Percentiles rank a stretch among this genome's conserved stretches.
Evolutionary conservation across 1,284 basidiomycete genomes (phyloP).

Genomic region (Apiotrichum mycotoxinovorans): DNA sequence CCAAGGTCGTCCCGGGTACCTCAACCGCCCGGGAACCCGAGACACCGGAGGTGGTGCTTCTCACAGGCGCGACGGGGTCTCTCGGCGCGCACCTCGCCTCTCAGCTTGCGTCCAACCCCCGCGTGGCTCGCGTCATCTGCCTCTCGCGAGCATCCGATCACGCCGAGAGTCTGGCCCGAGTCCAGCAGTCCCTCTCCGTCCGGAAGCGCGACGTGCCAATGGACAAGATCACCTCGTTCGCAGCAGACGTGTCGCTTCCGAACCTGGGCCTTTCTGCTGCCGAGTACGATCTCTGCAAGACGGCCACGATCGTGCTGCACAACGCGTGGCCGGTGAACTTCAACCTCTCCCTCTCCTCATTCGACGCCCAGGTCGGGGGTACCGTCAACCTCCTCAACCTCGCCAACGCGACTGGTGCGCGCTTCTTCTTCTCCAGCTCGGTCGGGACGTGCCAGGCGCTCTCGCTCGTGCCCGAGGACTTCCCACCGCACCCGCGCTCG

Average conservation of each 20-base stretch:
- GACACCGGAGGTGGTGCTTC: constrained; percentile 29
- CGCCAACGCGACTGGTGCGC: constrained; percentile 18
- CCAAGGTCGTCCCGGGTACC: constrained; percentile 18
- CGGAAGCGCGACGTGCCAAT: constrained; percentile 26
- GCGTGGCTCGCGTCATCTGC: constrained; percentile 55
- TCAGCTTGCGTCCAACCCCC: constrained; percentile 45
- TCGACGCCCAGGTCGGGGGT: constrained; percentile 56
- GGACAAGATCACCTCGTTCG: constrained; percentile 51
- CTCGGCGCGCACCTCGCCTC: constrained; percentile 61
- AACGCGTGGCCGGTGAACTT: constrained; percentile 50
- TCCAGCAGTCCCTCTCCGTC: constrained; percentile 34
- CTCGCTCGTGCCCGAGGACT: constrained; percentile 28
- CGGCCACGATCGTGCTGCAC: constrained; percentile 54
- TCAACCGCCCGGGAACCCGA: constrained; percentile 2
- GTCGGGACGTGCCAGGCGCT: constrained; percentile 51
- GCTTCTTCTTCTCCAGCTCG: constrained; percentile 61
- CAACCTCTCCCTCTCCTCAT: constrained; percentile 52
- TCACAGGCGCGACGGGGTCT: constrained; percentile 63
- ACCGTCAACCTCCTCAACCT: constrained; percentile 59
- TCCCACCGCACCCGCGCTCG: constrained; percentile 30
- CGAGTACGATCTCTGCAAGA: constrained; percentile 38
- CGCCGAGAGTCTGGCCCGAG: constrained; percentile 32
- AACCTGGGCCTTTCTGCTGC: constrained; percentile 51
- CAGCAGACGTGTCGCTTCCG: constrained; percentile 52
- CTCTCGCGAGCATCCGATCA: constrained; percentile 50